A percentile compares a stretch with the other conserved stretches of the same genome.
phyloP scores from a whole-genome alignment of 164 flowering plant genomes.

The Brasenia schreberi region DNA sequence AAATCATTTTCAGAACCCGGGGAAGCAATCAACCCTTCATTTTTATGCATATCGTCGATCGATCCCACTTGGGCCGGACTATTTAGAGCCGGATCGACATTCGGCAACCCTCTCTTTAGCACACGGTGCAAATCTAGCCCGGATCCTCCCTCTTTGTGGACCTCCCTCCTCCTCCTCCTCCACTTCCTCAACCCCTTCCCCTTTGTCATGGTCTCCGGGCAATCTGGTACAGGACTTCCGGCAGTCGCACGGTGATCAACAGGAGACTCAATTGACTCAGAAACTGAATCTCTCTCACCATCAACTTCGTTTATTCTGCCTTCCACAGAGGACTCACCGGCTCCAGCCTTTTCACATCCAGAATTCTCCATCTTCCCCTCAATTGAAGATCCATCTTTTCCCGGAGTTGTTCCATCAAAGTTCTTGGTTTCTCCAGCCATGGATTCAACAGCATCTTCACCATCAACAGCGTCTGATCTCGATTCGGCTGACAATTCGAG shows the following conservation, averaged over 20 bases:
- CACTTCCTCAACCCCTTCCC: conserved; percentile 83
- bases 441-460: neutral
- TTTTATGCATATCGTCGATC: neutral
- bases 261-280: neutral
- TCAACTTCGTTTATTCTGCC: neutral
- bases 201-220: conserved; percentile 14
- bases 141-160: neutral
- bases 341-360: neutral
- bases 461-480: neutral
- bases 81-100: neutral
- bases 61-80: neutral
- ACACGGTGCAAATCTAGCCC: neutral
- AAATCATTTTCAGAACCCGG: neutral
- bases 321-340: neutral
- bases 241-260: neutral
- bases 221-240: neutral
- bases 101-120: conserved; percentile 14
- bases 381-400: neutral
- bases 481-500: neutral
- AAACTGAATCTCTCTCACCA: neutral
- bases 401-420: neutral
- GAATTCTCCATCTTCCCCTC: neutral
- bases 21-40: neutral
- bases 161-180: conserved; percentile 51
- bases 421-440: neutral